Percentiles rank a stretch among this genome's conserved stretches.
Evolutionary conservation across 805 yeast genomes (phyloP).

Genomic region (Candida alai): DNA sequence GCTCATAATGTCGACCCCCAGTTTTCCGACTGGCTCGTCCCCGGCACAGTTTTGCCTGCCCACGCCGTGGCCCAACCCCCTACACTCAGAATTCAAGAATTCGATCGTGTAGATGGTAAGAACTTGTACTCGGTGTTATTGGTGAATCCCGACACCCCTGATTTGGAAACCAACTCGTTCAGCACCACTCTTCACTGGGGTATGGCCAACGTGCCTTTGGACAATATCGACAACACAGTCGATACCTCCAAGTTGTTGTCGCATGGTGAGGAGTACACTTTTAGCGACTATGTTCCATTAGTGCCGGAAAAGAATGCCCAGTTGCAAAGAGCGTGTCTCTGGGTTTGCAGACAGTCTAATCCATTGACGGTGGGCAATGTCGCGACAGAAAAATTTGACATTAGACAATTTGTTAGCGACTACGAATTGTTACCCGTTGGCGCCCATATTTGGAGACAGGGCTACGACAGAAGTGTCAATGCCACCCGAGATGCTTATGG

Average conservation of each 20-base stretch:
- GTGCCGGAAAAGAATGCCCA: conserved; percentile 86
- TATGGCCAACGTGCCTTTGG: conserved; percentile 59
- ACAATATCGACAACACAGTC: conserved; percentile 55
- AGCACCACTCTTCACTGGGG: conserved; percentile 76
- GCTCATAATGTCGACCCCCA: conserved; percentile 56
- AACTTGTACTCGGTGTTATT: conserved; percentile 66
- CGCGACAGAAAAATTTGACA: conserved; percentile 56
- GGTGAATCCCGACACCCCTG: conserved; percentile 92
- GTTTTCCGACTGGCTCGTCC: conserved; percentile 67
- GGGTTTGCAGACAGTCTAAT: conserved; percentile 79
- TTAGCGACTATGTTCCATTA: conserved; percentile 71
- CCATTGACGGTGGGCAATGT: conserved; percentile 9
- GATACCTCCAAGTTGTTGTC: conserved; percentile 37
- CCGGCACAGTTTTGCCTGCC: conserved; percentile 73
- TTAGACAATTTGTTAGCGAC: conserved; percentile 59
- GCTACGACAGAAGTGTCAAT: conserved; percentile 72
- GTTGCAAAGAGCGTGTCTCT: conserved; percentile 75
- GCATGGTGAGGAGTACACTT: conserved; percentile 29
- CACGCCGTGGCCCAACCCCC: conserved; percentile 75
- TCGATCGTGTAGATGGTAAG: conserved; percentile 42
- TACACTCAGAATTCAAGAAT: conserved; percentile 71
- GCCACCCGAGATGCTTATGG: conserved; percentile 69
- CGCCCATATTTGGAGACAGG: conserved; percentile 87
- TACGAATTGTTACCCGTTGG: conserved; percentile 74
- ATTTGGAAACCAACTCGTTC: conserved; percentile 62